phyloP scores from a whole-genome alignment of 106 monocot genomes.

The Dendrobium nobile region DNA sequence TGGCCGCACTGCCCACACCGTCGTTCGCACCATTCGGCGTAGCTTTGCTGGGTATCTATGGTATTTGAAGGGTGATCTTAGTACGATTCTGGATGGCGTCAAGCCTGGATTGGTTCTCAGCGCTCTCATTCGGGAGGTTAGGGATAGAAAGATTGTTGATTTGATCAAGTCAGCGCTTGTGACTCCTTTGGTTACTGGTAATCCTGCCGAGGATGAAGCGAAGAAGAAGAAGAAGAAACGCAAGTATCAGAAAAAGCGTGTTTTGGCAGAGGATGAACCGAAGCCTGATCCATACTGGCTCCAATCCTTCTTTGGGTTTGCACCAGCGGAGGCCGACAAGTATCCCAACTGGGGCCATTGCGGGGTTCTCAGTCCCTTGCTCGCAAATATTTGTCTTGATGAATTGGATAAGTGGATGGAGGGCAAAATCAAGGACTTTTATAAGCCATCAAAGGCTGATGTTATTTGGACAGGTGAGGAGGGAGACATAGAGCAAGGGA shows the following conservation, averaged over 20 bases:
- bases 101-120: constrained; percentile 47
- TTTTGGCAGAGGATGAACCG: constrained; percentile 87
- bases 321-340: constrained; percentile 82
- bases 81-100: constrained; percentile 56
- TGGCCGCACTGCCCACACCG: constrained; percentile 75
- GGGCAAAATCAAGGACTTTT: constrained; percentile 76
- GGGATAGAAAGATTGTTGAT: constrained; percentile 82
- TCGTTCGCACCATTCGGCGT: constrained; percentile 59
- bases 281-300: constrained; percentile 99
- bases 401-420: constrained; percentile 97
- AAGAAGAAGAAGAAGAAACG: constrained; percentile 59
- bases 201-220: constrained; percentile 37
- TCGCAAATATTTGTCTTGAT: constrained; percentile 72
- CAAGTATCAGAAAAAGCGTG: constrained; percentile 91
- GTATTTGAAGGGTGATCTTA: constrained; percentile 85
- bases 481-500: constrained; percentile 60
- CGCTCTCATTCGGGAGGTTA: constrained; percentile 67
- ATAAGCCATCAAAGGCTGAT: constrained; percentile 76
- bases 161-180: constrained; percentile 73
- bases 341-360: constrained; percentile 90
- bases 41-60: constrained; percentile 90
- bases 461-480: constrained; percentile 52
- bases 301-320: constrained; percentile 93
- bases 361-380: constrained; percentile 71
- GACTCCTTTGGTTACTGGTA: constrained; percentile 53